phyloP scores from a whole-genome alignment of 108 stramenopile species.

The Epipyxis sp. region DNA sequence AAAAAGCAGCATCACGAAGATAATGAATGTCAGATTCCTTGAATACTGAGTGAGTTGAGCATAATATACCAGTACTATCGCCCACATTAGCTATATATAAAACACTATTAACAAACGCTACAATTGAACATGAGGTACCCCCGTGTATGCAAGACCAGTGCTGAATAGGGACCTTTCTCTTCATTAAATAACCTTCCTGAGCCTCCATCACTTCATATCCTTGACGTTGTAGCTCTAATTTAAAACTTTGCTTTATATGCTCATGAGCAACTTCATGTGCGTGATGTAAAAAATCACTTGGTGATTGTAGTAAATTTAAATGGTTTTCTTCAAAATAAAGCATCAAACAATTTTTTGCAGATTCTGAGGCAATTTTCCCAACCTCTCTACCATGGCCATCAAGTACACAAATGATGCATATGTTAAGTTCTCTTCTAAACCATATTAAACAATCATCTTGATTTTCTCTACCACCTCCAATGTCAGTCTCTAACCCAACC shows the following conservation, averaged over 20 bases:
- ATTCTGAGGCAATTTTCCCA: constrained; percentile 35
- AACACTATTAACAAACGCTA: constrained; percentile 26
- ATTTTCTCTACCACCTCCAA: constrained; percentile 43
- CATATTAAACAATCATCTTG: constrained; percentile 42
- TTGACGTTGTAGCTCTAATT: neutral
- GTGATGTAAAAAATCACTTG: neutral
- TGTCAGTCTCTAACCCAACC: constrained; percentile 34
- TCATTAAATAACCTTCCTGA: constrained; percentile 38
- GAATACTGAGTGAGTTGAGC: constrained; percentile 8
- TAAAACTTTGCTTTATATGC: constrained; percentile 27
- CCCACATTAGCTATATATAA: constrained; percentile 43
- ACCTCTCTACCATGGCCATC: constrained; percentile 53
- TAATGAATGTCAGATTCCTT: neutral
- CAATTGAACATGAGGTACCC: constrained; percentile 41
- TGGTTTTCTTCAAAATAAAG: neutral
- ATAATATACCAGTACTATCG: constrained; percentile 40
- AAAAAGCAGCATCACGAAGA: too few relatives aligned
- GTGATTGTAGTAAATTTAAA: constrained; percentile 22
- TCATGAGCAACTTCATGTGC: constrained; percentile 31
- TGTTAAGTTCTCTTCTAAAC: neutral
- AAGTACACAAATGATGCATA: constrained; percentile 39
- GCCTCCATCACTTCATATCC: constrained; percentile 39
- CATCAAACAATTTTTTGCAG: constrained; percentile 18
- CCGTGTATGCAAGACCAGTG: constrained; percentile 40
- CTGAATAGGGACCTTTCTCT: neutral